These are phyloP conservation scores for Malassezia globosa DNA, from an alignment of 1,284 basidiomycete genomes.

Conservation along the genomic window DNA sequence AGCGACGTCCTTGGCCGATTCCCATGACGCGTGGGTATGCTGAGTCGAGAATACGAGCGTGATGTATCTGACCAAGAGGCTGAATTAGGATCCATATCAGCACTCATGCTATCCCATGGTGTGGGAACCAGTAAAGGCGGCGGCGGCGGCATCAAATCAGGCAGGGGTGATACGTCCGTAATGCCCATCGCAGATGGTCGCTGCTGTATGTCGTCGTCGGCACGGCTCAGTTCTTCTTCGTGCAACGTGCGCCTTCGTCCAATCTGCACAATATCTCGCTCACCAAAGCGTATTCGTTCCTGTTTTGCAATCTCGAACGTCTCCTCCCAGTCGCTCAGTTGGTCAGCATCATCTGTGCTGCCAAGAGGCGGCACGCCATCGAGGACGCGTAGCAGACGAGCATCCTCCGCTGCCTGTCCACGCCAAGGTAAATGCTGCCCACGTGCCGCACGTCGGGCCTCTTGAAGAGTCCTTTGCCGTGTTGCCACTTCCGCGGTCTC, in stretches of 20 bases:
- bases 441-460: conserved; percentile 21
- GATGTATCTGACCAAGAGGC: background rate
- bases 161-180: background rate
- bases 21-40: background rate
- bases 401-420: conserved; percentile 23
- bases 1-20: background rate
- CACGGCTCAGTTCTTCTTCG: conserved; percentile 32
- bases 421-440: conserved; percentile 27
- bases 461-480: conserved; percentile 9
- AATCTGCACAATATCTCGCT: conserved; percentile 38
- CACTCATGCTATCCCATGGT: conserved; percentile 3
- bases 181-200: background rate
- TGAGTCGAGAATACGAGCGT: background rate
- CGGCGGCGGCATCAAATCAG: background rate
- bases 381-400: conserved; percentile 26
- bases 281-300: conserved; percentile 30
- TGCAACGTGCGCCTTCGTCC: conserved; percentile 28
- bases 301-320: conserved; percentile 29
- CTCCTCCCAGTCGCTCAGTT: conserved; percentile 38
- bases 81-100: background rate
- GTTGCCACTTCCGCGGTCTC: conserved; percentile 11
- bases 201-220: conserved; percentile 26
- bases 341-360: conserved; percentile 29
- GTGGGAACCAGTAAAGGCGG: background rate
- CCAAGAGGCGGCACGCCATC: conserved; percentile 35